Percentiles rank a stretch among this genome's conserved stretches.
These are phyloP conservation scores for Plasmodium coatneyi DNA, from an alignment of 169 alveolate species.

Conservation along the genomic window DNA sequence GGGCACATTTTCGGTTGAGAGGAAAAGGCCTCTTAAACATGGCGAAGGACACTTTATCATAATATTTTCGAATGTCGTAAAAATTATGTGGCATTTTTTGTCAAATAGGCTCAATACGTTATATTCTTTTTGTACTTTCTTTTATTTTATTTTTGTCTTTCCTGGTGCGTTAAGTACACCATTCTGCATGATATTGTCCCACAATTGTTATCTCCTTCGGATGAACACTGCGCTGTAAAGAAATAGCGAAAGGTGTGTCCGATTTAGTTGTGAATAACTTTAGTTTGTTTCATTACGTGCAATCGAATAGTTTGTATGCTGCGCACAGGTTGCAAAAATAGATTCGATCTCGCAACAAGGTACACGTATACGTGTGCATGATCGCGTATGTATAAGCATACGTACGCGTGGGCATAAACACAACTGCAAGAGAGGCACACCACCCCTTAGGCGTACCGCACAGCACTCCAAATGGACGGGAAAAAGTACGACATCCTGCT, in stretches of 20 bases:
- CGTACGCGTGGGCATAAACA: not conserved
- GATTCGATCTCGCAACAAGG: not conserved
- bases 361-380: too few species aligned
- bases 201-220: not conserved
- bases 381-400: too few species aligned
- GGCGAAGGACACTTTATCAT: not conserved
- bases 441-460: not conserved
- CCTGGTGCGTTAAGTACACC: not conserved
- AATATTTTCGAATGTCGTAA: not conserved
- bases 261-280: not conserved
- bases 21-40: not conserved
- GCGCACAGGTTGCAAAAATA: not conserved
- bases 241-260: not conserved
- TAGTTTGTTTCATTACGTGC: not conserved
- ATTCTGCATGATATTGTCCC: not conserved
- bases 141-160: not conserved
- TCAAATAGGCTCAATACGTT: not conserved
- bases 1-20: not conserved
- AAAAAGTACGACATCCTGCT: constrained; percentile 53
- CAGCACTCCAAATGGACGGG: constrained; percentile 1
- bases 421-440: not conserved
- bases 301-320: not conserved
- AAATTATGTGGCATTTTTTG: not conserved
- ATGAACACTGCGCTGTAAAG: not conserved
- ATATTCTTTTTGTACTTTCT: not conserved